Percentiles rank a stretch among this genome's conserved stretches.
Evolutionary conservation across 208 protist genomes (phyloP).

Genomic region (Leishmania braziliensis): DNA sequence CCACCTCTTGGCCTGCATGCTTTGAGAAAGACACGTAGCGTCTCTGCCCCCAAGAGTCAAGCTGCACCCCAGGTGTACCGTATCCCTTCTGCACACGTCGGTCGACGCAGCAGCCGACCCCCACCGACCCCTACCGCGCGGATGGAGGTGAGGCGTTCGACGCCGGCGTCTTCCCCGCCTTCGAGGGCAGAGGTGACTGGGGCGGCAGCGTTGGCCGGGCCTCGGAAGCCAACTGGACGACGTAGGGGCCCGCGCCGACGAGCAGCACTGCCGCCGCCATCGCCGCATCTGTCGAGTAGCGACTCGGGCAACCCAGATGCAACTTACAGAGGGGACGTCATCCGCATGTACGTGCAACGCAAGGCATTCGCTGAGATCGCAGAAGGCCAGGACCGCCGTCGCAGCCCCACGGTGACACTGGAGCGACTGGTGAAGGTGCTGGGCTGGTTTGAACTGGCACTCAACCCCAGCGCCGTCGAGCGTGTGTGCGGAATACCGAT

Average conservation of each 20-base stretch:
- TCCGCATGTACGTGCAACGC: conserved; percentile 21
- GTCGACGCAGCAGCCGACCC: background rate
- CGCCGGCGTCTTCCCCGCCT: background rate
- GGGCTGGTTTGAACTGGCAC: conserved; percentile 17
- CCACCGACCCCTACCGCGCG: background rate
- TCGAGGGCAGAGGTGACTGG: background rate
- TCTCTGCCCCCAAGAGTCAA: background rate
- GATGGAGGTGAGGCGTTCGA: background rate
- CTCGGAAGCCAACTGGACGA: background rate
- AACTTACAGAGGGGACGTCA: background rate
- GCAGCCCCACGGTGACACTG: background rate
- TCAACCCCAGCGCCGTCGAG: conserved; percentile 17
- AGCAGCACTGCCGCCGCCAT: background rate
- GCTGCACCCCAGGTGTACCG: background rate
- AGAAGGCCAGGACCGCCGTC: background rate
- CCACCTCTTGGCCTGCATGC: background rate
- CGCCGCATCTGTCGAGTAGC: background rate
- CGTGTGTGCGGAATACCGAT: conserved; percentile 17
- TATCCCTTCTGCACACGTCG: background rate
- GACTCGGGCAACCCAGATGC: background rate
- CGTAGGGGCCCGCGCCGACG: background rate
- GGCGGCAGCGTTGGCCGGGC: background rate
- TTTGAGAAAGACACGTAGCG: background rate
- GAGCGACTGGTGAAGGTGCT: conserved; percentile 20
- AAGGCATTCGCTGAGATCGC: conserved; percentile 29